Percentiles rank a stretch among this genome's conserved stretches.
phyloP scores from a whole-genome alignment of 495 filamentous ascomycete genomes.

The Penicillium bialowiezense region DNA sequence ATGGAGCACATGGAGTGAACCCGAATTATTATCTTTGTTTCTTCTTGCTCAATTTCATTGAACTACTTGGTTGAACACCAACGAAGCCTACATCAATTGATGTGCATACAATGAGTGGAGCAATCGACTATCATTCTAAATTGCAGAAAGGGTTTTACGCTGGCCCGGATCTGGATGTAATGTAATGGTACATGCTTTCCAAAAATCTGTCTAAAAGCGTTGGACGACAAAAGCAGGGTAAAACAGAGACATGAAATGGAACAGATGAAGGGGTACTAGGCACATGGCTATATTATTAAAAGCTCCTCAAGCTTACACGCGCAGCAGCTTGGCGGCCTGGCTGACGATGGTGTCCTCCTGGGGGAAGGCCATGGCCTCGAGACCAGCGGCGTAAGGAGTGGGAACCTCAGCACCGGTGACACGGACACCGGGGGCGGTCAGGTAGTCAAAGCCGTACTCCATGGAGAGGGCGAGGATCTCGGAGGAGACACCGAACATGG shows the following conservation, averaged over 20 bases:
- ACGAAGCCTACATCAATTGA: too few relatives aligned
- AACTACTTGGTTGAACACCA: too few relatives aligned
- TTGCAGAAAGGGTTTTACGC: too few relatives aligned
- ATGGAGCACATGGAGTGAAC: background rate
- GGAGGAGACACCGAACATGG: conserved; percentile 83
- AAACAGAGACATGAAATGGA: conserved; percentile 23
- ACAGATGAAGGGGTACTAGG: conserved; percentile 35
- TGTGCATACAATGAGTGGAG: too few relatives aligned
- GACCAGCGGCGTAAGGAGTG: conserved; percentile 82
- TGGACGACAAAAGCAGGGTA: conserved; percentile 23
- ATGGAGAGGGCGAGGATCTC: conserved; percentile 92
- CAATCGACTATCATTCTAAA: too few relatives aligned
- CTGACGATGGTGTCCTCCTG: conserved; percentile 77
- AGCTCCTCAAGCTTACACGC: conserved; percentile 52
- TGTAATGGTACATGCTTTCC: conserved; percentile 42
- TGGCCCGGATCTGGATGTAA: conserved; percentile 23
- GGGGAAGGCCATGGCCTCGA: conserved; percentile 93
- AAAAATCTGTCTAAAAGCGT: conserved; percentile 25
- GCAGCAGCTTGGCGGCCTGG: conserved; percentile 79
- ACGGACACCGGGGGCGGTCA: conserved; percentile 87
- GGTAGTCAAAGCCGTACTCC: conserved; percentile 98
- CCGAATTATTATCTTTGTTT: too few relatives aligned
- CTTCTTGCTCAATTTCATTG: too few relatives aligned
- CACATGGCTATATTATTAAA: conserved; percentile 32
- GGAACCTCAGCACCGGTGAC: conserved; percentile 96